Evolutionary conservation across 2,329 filamentous ascomycete genomes (phyloP).

Genomic region (Ilyonectria sp.): DNA sequence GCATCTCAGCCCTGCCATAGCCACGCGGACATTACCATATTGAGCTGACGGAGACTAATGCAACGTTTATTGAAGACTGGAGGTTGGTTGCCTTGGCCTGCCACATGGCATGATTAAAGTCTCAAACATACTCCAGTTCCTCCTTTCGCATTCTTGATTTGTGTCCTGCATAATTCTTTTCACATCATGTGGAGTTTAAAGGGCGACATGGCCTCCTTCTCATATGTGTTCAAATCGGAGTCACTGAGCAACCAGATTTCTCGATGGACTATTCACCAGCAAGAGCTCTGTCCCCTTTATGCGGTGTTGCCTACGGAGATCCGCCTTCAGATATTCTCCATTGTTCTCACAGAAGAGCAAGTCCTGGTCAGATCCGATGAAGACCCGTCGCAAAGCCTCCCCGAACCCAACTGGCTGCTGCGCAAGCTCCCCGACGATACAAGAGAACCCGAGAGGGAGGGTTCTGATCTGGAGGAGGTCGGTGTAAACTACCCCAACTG

Average conservation of each 20-base stretch:
- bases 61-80: too few species aligned
- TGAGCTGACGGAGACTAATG: too few species aligned
- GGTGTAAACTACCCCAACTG: background rate
- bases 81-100: too few species aligned
- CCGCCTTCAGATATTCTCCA: conserved; percentile 24
- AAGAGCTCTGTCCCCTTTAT: conserved; percentile 24
- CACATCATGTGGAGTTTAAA: background rate
- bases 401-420: conserved; percentile 25
- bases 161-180: background rate
- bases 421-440: conserved; percentile 11
- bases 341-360: conserved; percentile 21
- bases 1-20: too few species aligned
- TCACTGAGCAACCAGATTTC: conserved; percentile 23
- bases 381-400: background rate
- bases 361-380: conserved; percentile 12
- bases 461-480: conserved; percentile 1
- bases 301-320: conserved; percentile 15
- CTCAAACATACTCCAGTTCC: background rate
- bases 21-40: too few species aligned
- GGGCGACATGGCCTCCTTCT: conserved; percentile 1
- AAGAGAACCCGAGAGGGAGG: background rate
- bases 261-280: conserved; percentile 18
- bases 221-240: conserved; percentile 9
- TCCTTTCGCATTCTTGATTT: background rate
- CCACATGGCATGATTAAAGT: background rate